Evolutionary conservation across 2,329 filamentous ascomycete species (phyloP).

Genomic region (Sporothrix variecibatus): DNA sequence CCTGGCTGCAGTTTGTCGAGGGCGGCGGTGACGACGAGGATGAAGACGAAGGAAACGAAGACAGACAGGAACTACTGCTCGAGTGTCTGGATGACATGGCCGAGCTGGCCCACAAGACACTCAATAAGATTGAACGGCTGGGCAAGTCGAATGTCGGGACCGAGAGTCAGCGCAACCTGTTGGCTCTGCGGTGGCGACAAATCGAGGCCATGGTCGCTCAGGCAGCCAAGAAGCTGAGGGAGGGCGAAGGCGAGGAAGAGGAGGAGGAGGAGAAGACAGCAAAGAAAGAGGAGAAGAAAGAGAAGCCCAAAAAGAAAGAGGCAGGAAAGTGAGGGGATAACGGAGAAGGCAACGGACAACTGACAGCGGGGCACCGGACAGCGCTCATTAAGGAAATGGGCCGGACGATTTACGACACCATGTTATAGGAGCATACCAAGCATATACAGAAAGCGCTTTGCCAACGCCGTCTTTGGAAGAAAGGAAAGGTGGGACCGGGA

Average conservation of each 20-base stretch:
- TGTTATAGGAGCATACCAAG: not conserved
- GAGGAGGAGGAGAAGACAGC: not conserved
- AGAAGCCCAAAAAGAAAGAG: not conserved
- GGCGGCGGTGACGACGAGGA: conserved; percentile 23
- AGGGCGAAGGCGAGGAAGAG: not conserved
- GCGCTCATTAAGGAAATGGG: not conserved
- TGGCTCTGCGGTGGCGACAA: conserved; percentile 31
- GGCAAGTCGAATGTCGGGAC: conserved; percentile 18
- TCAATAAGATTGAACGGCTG: conserved; percentile 21
- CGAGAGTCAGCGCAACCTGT: conserved; percentile 27
- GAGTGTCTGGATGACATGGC: conserved; percentile 28
- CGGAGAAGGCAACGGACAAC: not conserved
- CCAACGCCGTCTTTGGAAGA: not conserved
- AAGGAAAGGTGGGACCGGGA: not conserved
- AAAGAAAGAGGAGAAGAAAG: not conserved
- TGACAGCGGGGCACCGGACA: not conserved
- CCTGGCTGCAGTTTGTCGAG: conserved; percentile 30
- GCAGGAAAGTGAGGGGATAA: conserved; percentile 1
- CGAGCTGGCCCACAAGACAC: conserved; percentile 23
- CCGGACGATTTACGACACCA: not conserved
- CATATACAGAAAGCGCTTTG: not conserved
- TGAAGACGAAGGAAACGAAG: conserved; percentile 7
- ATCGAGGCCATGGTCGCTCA: conserved; percentile 30
- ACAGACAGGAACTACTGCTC: conserved; percentile 23
- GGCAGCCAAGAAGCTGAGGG: conserved; percentile 21